Evolutionary conservation across 73 alveolate genomes (phyloP), one percentile per base, ranked within the genome.

Genomic region (Paramecium primaurelia): DNA sequence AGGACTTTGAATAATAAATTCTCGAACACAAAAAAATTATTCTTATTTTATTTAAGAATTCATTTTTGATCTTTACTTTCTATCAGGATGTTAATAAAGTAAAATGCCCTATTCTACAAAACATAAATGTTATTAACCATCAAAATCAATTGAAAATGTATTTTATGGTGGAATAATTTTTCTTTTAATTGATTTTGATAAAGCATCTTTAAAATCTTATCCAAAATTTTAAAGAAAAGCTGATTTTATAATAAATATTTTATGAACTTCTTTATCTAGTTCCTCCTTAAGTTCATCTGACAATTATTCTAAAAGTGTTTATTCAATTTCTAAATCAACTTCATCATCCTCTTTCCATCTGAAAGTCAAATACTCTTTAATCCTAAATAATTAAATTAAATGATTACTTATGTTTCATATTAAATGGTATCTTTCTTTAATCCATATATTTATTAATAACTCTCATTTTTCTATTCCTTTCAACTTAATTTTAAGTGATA

Each of bases 331-430:
- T 47, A 80, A 25, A 47, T 80, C 91, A 0, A 80, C 75, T 49
- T 80, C 91, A 47, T 80, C 77, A 42, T 80, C 77, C 12, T 80
- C 91, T 80, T 80, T 80, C 91, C 91, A 80, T 49, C 77, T 40
- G 26, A 32, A 80, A 6, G 77, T 80, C 28, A 80, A 80, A 25
- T 80, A 80, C 30, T 80, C 91, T 80, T 80, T 45, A 8, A 80
- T 80, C 25, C 91, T 80, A 64, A 32, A 64, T 6, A 45, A 0
- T 2, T 9, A 1, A 38, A 80, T 1, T 16, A 11, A n/a, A 36
- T 16, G 5, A 9, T 4, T 80, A 45, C 91, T 45, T 25, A 25
- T 77, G 71, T 34, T 77, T 32, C 54, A 77, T 20, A 47, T 26
- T 26, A 80, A 32, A 80, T 40, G 91, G 91, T 7, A 80, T 80